Evolutionary conservation across 2,329 filamentous ascomycete species (phyloP), one percentile per base, ranked within the genome.

Genomic region (Fusarium lyarnte): DNA sequence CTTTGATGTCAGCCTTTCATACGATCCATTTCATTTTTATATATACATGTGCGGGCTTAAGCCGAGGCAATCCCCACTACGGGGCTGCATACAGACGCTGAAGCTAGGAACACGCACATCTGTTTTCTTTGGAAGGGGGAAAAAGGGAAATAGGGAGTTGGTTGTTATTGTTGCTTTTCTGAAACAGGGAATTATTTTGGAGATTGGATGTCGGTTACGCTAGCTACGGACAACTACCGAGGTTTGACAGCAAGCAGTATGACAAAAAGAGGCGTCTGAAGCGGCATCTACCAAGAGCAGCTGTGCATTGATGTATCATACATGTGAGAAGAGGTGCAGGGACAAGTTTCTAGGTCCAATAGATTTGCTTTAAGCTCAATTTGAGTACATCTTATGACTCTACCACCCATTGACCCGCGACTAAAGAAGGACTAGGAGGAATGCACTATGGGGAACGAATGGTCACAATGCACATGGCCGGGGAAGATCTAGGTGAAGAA

Each of bases 321-420:
- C 75, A 77, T 77, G 75, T 76, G 66, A 77, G 64, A 70, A 47
- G 36, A 66, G 46, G 60, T 54, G 55, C 69, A 69, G 69, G 69
- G 66, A 73, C 43, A 53, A 45, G 47, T 73, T 58, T 49, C 60
- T 52, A 65, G 70, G 58, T 58, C 74, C 74, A 76, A 76, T 76
- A 65, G 74, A 58, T 72, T 71, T 75, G 69, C 63, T 66, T 69
- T 52, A 65, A 66, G 60, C 53, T 66, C 70, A 63, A 54, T 64
- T 72, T 67, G 63, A 73, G 64, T 59, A 66, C 70, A 69, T 72
- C 60, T 54, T 70, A 77, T 77, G 75, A 77, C 69, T 75, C 69
- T 70, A 67, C 36, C 43, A 43, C 57, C 67, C 70, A 36, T 65
- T 72, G 41, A 66, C 45, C 66, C 63, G 69, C 66, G 57, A 70